phyloP scores from a whole-genome alignment of 768 basidiomycete genomes.

The Hemileccinum rubropunctum region DNA sequence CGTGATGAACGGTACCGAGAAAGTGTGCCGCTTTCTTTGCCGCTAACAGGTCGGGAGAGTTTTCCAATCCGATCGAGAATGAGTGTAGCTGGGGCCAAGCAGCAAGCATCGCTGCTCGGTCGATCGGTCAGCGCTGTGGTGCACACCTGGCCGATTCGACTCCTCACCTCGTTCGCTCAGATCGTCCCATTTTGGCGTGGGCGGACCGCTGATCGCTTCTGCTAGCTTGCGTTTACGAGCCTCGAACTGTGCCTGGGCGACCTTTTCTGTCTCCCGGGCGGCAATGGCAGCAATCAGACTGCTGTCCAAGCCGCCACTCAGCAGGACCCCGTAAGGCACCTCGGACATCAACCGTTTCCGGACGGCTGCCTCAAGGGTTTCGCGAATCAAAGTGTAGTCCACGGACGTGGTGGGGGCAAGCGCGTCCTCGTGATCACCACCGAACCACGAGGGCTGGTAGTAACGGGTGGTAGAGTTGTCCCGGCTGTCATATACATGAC shows the following conservation, averaged over 20 bases:
- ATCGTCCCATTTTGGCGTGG: conserved; percentile 46
- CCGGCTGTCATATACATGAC: conserved; percentile 90
- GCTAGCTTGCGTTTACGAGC: conserved; percentile 59
- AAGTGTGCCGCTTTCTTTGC: conserved; percentile 91
- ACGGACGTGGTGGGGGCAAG: conserved; percentile 54
- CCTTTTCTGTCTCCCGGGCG: conserved; percentile 90
- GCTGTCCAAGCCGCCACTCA: conserved; percentile 94
- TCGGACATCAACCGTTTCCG: conserved; percentile 96
- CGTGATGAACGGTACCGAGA: conserved; percentile 94
- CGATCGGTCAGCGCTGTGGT: conserved; percentile 1
- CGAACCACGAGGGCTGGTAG: conserved; percentile 88
- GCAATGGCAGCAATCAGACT: conserved; percentile 96
- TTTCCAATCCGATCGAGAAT: conserved; percentile 92
- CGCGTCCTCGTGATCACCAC: conserved; percentile 68
- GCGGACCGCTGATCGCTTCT: conserved; percentile 52
- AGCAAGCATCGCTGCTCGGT: conserved; percentile 59
- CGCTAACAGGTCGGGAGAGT: conserved; percentile 93
- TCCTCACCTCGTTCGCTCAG: conserved; percentile 54
- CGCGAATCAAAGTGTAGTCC: conserved; percentile 69
- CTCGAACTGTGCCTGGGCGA: conserved; percentile 76
- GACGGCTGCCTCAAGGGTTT: conserved; percentile 87
- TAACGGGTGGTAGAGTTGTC: conserved; percentile 79
- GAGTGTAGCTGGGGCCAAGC: conserved; percentile 97
- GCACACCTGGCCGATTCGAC: conserved; percentile 5
- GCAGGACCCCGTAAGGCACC: conserved; percentile 95